phyloP scores from a whole-genome alignment of 148 eudicot species.

The Persicaria tinctoria region DNA sequence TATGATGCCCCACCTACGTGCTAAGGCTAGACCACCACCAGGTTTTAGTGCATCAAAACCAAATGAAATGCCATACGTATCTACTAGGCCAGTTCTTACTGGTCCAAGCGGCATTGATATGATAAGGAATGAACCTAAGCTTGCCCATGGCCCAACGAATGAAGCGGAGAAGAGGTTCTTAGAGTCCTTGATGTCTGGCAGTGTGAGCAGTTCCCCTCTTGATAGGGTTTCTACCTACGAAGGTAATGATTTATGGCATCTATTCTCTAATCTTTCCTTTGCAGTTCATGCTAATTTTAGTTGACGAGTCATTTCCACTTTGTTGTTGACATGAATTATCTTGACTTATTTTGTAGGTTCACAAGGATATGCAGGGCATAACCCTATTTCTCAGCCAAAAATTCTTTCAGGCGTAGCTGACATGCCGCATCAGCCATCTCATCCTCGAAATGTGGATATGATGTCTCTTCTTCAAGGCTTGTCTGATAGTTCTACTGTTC shows the following conservation, averaged over 20 bases:
- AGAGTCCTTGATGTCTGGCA: conserved; percentile 82
- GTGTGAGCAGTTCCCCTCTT: conserved; percentile 28
- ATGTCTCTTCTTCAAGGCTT: conserved; percentile 65
- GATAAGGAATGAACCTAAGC: conserved; percentile 41
- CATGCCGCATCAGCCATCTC: conserved; percentile 27
- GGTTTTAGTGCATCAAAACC: conserved; percentile 66
- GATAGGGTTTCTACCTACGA: conserved; percentile 58
- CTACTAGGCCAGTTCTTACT: conserved; percentile 34
- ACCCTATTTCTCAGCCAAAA: conserved; percentile 38
- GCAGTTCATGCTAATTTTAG: not conserved
- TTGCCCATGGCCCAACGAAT: conserved; percentile 31
- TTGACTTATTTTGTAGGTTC: conserved; percentile 41
- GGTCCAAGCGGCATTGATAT: conserved; percentile 36
- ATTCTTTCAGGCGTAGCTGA: conserved; percentile 41
- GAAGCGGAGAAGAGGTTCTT: conserved; percentile 79
- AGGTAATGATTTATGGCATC: conserved; percentile 35
- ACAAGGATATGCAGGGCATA: conserved; percentile 50
- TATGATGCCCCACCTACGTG: conserved; percentile 92
- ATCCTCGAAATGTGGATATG: conserved; percentile 52
- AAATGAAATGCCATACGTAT: conserved; percentile 39
- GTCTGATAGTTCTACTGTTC: conserved; percentile 45
- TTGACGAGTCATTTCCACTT: not conserved
- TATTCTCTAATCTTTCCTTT: not conserved
- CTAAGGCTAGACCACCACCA: conserved; percentile 86
- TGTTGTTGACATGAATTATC: not conserved